Evolutionary conservation across 228 moss, liverwort and hornwort species (phyloP), one percentile per base, ranked within the genome.

Genomic region (Sphagnum fallax): DNA sequence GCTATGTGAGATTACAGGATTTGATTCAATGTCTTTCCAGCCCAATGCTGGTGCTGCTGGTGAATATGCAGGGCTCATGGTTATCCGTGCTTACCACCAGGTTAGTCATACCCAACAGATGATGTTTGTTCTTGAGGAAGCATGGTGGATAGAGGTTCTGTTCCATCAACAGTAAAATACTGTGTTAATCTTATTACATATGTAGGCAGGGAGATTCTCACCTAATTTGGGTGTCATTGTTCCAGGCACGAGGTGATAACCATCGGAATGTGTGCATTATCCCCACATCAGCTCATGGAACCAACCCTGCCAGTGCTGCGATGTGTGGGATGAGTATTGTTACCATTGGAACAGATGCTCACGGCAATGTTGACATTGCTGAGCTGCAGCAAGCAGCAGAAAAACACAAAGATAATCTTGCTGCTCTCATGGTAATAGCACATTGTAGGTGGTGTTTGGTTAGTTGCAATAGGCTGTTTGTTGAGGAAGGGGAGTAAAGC

Each of bases 321-420:
- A 97, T 97, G 96, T 91, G 96, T 73, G 96, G 96, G 15, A 93
- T 97, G 96, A 93, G 82, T 73, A 97, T 97, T 65, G 96, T 97
- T 63, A 78, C 63, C 4, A 48, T 97, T 51, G 96, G 93, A 16
- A 97, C 93, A 10, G 96, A 97, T 67, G 73, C 76, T 5, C 84
- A 83, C 47, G 96, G 96, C 57, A 92, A 97, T 70, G 93, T 97
- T 47, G 70, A 97, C 14, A 93, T 97, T 71, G 79, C 70, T 8
- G 78, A 84, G 68, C 60, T 97, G 73, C 79, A 71, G 73, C 59
- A 75, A 64, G 91, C 93, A 8, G 87, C 96, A 6, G 90, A 93
- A 65, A 50, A 74, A 6, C 86, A 97, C 74, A 97, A 90, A 75
- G 83, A 88, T 63, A 83, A 91, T 7, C 70, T 97, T 69, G 80